phyloP scores from a whole-genome alignment of 2,329 filamentous ascomycete species.

The Fusarium anguioides region DNA sequence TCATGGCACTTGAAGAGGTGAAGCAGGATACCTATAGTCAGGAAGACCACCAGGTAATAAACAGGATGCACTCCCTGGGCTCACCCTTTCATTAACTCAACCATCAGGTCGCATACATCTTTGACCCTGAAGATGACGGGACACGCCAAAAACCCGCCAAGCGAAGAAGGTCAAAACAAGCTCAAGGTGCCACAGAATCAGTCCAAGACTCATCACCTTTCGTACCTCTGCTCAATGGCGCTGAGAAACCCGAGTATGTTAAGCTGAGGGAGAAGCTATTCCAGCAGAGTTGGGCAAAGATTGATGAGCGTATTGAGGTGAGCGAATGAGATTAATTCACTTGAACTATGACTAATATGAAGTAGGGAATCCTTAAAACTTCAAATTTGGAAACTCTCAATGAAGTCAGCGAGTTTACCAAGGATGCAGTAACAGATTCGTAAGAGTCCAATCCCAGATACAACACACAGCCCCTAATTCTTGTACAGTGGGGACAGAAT shows the following conservation, averaged over 20 bases:
- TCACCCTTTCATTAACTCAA: conserved; percentile 26
- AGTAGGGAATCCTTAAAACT: conserved; percentile 66
- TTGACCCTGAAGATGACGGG: conserved; percentile 61
- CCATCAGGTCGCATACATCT: conserved; percentile 70
- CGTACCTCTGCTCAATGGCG: conserved; percentile 64
- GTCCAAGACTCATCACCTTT: conserved; percentile 52
- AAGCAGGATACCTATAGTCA: conserved; percentile 48
- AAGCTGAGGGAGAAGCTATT: conserved; percentile 69
- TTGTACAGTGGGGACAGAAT: conserved; percentile 60
- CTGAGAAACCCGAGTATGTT: conserved; percentile 62
- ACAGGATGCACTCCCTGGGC: neutral
- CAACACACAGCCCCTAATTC: conserved; percentile 30
- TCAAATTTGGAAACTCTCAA: conserved; percentile 71
- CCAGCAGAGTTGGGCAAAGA: conserved; percentile 70
- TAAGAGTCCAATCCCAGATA: conserved; percentile 34
- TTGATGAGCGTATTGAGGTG: conserved; percentile 71
- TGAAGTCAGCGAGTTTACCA: conserved; percentile 68
- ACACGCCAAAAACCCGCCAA: conserved; percentile 60
- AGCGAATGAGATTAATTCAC: neutral
- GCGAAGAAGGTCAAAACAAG: conserved; percentile 61
- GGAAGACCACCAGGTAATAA: conserved; percentile 58
- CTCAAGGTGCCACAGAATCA: conserved; percentile 29
- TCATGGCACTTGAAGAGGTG: conserved; percentile 42
- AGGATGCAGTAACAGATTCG: conserved; percentile 50
- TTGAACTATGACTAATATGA: conserved; percentile 39